Conservation (phyloP, 176 grass and related monocot species). For the Oropetium thomaeum region DNA sequence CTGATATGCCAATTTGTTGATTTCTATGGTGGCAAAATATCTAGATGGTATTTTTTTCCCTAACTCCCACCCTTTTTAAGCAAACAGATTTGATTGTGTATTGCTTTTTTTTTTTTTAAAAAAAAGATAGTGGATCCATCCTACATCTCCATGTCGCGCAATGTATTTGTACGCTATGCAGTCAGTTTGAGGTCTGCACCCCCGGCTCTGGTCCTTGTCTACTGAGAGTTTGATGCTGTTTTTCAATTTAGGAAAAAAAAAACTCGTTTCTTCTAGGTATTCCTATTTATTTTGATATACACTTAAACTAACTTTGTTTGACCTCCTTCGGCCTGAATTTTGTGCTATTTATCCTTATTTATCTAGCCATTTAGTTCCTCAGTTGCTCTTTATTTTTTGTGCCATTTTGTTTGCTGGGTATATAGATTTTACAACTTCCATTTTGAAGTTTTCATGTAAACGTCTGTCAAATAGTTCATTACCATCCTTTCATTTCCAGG, state of each 20-base stretch:
- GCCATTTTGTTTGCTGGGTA: not conserved
- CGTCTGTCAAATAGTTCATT: not conserved
- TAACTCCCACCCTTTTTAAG: conserved; percentile 2
- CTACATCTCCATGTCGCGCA: not conserved
- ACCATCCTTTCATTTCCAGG: conserved; percentile 44
- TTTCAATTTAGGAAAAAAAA: not conserved
- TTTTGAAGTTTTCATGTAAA: not conserved
- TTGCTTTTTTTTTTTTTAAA: not conserved
- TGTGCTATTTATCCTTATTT: too few relatives aligned
- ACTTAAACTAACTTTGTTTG: not conserved
- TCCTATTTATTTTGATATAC: not conserved
- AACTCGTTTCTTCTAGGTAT: not conserved
- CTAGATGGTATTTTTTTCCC: conserved; percentile 60
- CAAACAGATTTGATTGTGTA: too few relatives aligned
- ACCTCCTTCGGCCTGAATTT: not conserved
- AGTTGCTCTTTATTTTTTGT: not conserved
- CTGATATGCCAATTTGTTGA: conserved; percentile 95
- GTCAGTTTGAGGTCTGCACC: not conserved
- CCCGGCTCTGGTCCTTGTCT: not conserved
- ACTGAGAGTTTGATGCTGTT: not conserved
- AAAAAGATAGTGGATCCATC: not conserved
- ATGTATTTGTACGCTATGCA: not conserved
- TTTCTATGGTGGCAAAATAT: conserved; percentile 87
- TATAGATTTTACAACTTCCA: not conserved
- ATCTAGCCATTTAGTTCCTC: not conserved